Evolutionary conservation across 805 yeast species (phyloP), one percentile per base, ranked within the genome.

Genomic region (Tetrapisispora phaffii): DNA sequence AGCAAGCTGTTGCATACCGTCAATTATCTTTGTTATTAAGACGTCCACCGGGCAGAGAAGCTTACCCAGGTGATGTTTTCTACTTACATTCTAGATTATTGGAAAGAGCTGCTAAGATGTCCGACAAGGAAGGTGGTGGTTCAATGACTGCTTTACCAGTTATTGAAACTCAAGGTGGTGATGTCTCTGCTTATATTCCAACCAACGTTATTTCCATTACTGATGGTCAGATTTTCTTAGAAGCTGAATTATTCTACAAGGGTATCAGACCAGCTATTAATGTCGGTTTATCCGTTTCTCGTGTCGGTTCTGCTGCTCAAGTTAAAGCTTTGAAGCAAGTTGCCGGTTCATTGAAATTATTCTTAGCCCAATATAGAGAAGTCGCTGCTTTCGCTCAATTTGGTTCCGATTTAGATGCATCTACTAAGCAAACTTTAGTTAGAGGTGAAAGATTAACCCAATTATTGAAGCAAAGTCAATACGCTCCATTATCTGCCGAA

Each of bases 371-470:
- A 80, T 93, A 93, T 85, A 89, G 99, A 87, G 99, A 93, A 83
- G 98, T 93, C 65, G 98, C 98, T 71, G 98, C 99, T 66, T 93
- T 93, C 74, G 98, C 99, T 66, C 99, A 93, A 81, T 93, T 93
- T 81, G 99, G 99, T 83, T 93, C 99, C 62, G 99, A 93, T 76
- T 82, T 93, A 73, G 99, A 93, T 75, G 97, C 99, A 63, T 88
- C 97, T 51, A 93, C 99, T 74, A 93, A 90, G 80, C 97, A 88
- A 79, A 93, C 98, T 67, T 82, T 93, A 72, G 76, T 78, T 66
- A 89, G 99, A 85, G 99, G 99, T 88, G 98, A 93, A 84, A 90
- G 99, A 80, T 85, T 93, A 69, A 93, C 98, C 64, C 97, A 89
- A 79, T 78, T 93, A 73, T 82, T 93, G 73, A 89, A 90, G 77